A percentile compares a stretch with the other conserved stretches of the same genome.
phyloP scores from a whole-genome alignment of 305 asterid species.

The Fraxinus albicans region DNA sequence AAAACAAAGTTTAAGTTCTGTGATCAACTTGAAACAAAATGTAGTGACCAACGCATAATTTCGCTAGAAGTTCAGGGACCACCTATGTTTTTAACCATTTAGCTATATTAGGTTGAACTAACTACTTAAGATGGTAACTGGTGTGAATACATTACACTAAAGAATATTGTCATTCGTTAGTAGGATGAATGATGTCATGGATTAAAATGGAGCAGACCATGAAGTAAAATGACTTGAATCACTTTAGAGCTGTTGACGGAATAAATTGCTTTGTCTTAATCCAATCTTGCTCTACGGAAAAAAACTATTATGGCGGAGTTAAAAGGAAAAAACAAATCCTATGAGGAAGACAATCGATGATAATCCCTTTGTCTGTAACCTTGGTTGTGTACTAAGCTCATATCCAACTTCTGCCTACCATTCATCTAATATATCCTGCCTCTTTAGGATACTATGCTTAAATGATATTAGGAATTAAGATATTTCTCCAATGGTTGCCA shows the following conservation, averaged over 20 bases:
- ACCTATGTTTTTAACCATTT: neutral
- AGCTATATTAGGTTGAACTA: slow-evolving; percentile 8
- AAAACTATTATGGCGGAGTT: neutral
- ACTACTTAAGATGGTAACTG: neutral
- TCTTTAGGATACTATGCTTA: neutral
- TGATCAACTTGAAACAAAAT: neutral
- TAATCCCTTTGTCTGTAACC: neutral
- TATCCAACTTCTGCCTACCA: neutral
- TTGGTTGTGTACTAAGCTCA: neutral
- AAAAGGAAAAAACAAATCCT: neutral
- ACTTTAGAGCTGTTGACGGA: neutral
- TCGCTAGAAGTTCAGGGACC: neutral
- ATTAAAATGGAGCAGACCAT: slow-evolving; percentile 3
- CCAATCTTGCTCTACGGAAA: neutral
- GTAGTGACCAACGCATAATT: neutral
- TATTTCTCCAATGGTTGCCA: neutral
- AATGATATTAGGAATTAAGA: neutral
- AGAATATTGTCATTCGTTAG: neutral
- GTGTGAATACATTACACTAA: neutral
- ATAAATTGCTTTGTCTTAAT: neutral
- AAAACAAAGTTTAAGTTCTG: neutral
- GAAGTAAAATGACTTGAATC: neutral
- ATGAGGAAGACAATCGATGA: neutral
- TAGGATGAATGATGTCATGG: neutral
- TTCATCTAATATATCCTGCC: neutral